Evolutionary conservation across 768 basidiomycete genomes (phyloP).

Genomic region (Agaricus sinodeliciosus): DNA sequence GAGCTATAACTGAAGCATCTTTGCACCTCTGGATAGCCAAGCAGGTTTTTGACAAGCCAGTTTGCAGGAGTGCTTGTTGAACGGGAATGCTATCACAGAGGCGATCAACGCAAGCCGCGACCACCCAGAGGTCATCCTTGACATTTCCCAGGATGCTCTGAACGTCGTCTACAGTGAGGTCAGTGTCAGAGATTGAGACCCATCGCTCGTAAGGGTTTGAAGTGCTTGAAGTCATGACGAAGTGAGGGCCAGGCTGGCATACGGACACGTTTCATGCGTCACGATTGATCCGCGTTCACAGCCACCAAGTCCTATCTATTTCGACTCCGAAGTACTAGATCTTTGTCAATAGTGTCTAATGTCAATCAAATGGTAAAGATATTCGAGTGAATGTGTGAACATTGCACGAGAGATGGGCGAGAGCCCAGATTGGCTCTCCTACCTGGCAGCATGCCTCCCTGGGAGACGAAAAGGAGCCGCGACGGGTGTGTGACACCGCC

Average conservation of each 20-base stretch:
- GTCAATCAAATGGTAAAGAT: too few species aligned
- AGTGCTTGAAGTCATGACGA: conserved; percentile 30
- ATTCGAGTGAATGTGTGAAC: too few species aligned
- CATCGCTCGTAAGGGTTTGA: conserved; percentile 42
- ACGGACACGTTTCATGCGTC: neutral
- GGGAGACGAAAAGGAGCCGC: too few species aligned
- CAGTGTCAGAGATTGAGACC: conserved; percentile 47
- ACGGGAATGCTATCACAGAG: conserved; percentile 48
- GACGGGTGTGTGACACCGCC: too few species aligned
- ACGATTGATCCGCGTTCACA: conserved; percentile 7
- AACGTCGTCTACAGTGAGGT: conserved; percentile 48
- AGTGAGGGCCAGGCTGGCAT: neutral
- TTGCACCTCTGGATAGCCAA: conserved; percentile 40
- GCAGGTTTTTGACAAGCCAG: conserved; percentile 58
- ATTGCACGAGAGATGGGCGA: too few species aligned
- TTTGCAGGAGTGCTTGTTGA: conserved; percentile 52
- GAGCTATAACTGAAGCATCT: conserved; percentile 21
- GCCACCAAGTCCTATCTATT: neutral
- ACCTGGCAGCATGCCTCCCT: too few species aligned
- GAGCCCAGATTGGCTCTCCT: too few species aligned
- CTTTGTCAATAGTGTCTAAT: too few species aligned
- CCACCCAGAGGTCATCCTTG: conserved; percentile 70
- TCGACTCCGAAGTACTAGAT: too few species aligned
- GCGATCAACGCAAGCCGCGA: conserved; percentile 67
- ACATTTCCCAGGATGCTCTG: conserved; percentile 41